These are phyloP conservation scores for Sambucus nigra DNA, from an alignment of 129 eudicot genomes.

Conservation along the genomic window DNA sequence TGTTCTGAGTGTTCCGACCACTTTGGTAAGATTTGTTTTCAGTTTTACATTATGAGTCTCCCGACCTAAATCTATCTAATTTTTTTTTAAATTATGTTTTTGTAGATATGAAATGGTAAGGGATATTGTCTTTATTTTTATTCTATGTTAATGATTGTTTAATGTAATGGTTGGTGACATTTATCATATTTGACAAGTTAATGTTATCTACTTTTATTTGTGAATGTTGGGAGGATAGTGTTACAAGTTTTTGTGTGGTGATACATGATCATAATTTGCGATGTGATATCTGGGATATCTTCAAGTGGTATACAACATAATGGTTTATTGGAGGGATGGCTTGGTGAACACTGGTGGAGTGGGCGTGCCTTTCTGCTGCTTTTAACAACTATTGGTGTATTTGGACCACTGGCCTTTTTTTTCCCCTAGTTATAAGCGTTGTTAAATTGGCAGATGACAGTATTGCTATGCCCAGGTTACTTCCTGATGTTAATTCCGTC, in stretches of 20 bases:
- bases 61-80: too few species aligned
- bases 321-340: constrained; percentile 63
- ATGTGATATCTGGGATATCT: constrained; percentile 55
- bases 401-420: constrained; percentile 56
- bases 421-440: constrained; percentile 41
- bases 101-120: too few species aligned
- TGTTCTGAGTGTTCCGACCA: too few species aligned
- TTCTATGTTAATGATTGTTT: too few species aligned
- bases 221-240: constrained; percentile 38
- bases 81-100: too few species aligned
- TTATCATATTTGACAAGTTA: too few species aligned
- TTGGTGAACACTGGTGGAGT: constrained; percentile 56
- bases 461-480: constrained; percentile 38
- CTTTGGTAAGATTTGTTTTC: too few species aligned
- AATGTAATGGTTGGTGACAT: too few species aligned
- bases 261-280: constrained; percentile 85
- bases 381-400: constrained; percentile 40
- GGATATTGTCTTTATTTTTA: too few species aligned
- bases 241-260: constrained; percentile 53
- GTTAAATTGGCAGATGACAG: constrained; percentile 33
- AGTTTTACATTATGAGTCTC: too few species aligned
- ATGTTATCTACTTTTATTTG: too few species aligned
- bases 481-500: constrained; percentile 49
- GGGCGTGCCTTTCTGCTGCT: constrained; percentile 44
- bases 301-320: constrained; percentile 43